These are phyloP conservation scores for Quercus gilva DNA, from an alignment of 306 rosid genomes.

Conservation along the genomic window DNA sequence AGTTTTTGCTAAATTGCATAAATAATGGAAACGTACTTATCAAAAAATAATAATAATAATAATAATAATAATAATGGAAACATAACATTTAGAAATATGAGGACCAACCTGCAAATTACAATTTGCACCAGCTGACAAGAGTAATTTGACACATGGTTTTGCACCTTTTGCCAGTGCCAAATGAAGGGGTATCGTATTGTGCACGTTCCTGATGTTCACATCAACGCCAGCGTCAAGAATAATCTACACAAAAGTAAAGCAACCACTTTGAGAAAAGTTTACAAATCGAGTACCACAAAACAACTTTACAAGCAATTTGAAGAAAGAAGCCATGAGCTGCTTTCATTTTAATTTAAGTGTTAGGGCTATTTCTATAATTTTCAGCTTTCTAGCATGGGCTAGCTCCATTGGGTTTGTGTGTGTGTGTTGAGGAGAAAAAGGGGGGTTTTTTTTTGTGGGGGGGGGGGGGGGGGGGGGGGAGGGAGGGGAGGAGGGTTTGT, in stretches of 20 bases:
- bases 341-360: too few relatives aligned
- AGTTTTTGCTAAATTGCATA: neutral
- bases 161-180: slow-evolving; percentile 97
- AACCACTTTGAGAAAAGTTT: neutral
- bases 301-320: neutral
- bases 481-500: too few relatives aligned
- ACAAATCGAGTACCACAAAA: neutral
- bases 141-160: slow-evolving; percentile 86
- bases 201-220: slow-evolving; percentile 88
- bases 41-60: too few relatives aligned
- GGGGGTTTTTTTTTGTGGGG: too few relatives aligned
- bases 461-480: too few relatives aligned
- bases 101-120: slow-evolving; percentile 81
- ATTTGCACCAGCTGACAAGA: slow-evolving; percentile 86
- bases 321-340: too few relatives aligned
- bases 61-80: neutral
- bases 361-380: too few relatives aligned
- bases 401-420: too few relatives aligned
- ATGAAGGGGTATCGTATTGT: slow-evolving; percentile 93
- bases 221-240: slow-evolving; percentile 87
- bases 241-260: slow-evolving; percentile 41
- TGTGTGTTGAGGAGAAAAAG: too few relatives aligned
- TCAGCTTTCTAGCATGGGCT: too few relatives aligned
- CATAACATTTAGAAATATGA: neutral
- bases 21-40: neutral